Evolutionary conservation across 2,329 filamentous ascomycete species (phyloP).

Genomic region (Zopfia rhizophila): DNA sequence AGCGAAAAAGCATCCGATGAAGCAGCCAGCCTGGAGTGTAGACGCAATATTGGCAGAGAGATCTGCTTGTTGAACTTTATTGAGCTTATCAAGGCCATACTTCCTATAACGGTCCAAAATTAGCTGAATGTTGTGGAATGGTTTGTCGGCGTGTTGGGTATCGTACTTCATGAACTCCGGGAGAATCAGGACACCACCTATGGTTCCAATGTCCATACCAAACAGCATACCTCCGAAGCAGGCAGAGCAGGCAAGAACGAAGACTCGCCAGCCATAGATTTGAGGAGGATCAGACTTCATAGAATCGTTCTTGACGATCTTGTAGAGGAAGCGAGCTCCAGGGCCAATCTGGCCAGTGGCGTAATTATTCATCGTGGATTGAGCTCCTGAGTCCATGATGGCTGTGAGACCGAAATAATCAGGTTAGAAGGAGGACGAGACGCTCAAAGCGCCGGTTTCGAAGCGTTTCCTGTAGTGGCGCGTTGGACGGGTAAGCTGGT

Average conservation of each 20-base stretch:
- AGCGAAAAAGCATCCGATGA: conserved; percentile 70
- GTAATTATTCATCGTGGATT: conserved; percentile 1
- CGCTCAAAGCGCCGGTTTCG: no score
- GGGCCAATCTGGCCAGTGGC: conserved; percentile 11
- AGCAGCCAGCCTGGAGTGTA: conserved; percentile 75
- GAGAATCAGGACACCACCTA: conserved; percentile 73
- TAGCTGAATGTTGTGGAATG: no score
- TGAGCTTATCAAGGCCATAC: conserved; percentile 61
- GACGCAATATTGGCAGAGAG: conserved; percentile 75
- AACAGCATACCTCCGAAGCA: conserved; percentile 78
- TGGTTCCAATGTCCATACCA: conserved; percentile 73
- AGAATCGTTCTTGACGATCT: conserved; percentile 74
- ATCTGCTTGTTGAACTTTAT: conserved; percentile 59
- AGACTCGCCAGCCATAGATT: conserved; percentile 77
- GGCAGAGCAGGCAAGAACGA: conserved; percentile 70
- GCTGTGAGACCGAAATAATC: neutral
- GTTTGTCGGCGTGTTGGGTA: no score
- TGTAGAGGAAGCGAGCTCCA: conserved; percentile 59
- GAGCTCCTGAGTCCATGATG: neutral
- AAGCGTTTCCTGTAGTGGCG: no score
- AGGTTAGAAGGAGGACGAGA: no score
- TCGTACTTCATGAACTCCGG: conserved; percentile 65
- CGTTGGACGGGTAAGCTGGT: no score
- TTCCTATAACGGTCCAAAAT: no score
- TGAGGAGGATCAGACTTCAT: conserved; percentile 74